These are phyloP conservation scores for Crithidia fasciculata DNA, from an alignment of 208 protist genomes.

Conservation along the genomic window DNA sequence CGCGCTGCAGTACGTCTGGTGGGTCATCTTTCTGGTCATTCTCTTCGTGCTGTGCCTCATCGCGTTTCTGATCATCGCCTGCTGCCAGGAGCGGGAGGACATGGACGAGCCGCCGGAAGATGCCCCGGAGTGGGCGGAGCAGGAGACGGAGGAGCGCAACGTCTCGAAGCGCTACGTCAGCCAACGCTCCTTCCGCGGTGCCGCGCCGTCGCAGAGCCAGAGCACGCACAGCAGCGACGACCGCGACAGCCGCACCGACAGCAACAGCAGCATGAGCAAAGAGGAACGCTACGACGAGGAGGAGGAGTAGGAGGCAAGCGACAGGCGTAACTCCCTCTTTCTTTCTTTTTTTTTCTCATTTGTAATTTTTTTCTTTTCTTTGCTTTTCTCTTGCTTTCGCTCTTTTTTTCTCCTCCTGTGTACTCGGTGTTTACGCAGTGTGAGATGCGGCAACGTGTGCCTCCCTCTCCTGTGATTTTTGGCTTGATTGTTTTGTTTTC, in stretches of 20 bases:
- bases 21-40: constrained; percentile 31
- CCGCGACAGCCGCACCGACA: neutral
- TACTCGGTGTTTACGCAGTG: too few species aligned
- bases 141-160: constrained; percentile 22
- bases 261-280: constrained; percentile 5
- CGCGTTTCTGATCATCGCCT: constrained; percentile 26
- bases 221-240: neutral
- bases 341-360: constrained; percentile 1
- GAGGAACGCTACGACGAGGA: neutral
- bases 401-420: too few species aligned
- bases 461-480: neutral
- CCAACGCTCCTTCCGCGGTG: constrained; percentile 21
- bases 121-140: constrained; percentile 42
- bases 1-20: constrained; percentile 30
- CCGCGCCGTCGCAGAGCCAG: neutral
- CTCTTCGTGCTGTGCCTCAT: constrained; percentile 37
- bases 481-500: constrained; percentile 8
- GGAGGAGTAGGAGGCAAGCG: neutral
- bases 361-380: constrained; percentile 14
- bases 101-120: constrained; percentile 53
- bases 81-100: constrained; percentile 56
- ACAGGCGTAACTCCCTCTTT: neutral
- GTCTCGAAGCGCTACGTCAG: constrained; percentile 35
- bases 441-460: too few species aligned
- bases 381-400: constrained; percentile 1